phyloP scores from a whole-genome alignment of 768 basidiomycete genomes.

The Pleurotus eryngii region DNA sequence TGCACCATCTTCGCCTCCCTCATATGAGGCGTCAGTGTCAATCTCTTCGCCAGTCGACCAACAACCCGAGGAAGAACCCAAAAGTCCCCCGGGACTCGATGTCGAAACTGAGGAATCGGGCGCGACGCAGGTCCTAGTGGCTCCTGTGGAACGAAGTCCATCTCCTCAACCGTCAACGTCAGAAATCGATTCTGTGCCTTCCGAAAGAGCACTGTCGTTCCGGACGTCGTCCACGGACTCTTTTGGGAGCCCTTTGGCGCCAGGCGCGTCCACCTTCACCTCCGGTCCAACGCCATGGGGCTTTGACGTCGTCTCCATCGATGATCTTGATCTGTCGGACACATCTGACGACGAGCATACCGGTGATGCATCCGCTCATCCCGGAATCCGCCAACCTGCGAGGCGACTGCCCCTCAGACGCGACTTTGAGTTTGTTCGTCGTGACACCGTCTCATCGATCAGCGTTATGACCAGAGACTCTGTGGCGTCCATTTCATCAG shows the following conservation, averaged over 20 bases:
- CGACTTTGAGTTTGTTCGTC: constrained; percentile 77
- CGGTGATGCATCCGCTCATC: constrained; percentile 35
- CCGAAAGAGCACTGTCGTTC: constrained; percentile 33
- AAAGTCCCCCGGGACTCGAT: neutral
- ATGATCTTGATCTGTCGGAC: constrained; percentile 80
- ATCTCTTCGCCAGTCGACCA: neutral
- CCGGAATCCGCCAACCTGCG: constrained; percentile 51
- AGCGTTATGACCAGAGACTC: constrained; percentile 65
- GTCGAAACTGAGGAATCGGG: neutral
- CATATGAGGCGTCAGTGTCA: neutral
- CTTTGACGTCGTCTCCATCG: constrained; percentile 74
- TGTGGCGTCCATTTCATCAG: constrained; percentile 44
- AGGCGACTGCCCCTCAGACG: constrained; percentile 69
- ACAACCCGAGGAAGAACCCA: neutral
- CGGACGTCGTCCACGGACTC: constrained; percentile 50
- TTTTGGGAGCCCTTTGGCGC: constrained; percentile 41
- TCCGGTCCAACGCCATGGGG: constrained; percentile 44
- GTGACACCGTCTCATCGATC: constrained; percentile 76
- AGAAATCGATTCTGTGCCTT: neutral
- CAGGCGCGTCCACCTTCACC: constrained; percentile 33
- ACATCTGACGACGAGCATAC: constrained; percentile 55
- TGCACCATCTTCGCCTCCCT: neutral
- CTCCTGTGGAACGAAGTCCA: neutral
- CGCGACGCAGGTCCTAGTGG: neutral
- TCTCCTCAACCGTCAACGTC: neutral